phyloP scores from a whole-genome alignment of 805 yeast species.

The Pichia nanzhaoensis region DNA sequence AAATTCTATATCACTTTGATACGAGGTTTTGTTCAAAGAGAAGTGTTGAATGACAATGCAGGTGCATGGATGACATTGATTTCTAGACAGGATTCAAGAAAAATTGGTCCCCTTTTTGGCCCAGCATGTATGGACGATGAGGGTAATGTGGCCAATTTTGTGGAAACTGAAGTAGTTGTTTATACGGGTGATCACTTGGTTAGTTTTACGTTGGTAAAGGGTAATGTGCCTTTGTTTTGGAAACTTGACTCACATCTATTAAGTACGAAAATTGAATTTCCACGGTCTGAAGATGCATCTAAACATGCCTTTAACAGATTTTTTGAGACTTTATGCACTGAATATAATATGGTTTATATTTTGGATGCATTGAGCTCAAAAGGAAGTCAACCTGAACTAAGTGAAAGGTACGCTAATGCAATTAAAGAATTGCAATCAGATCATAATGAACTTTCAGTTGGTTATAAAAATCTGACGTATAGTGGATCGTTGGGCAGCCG shows the following conservation, averaged over 20 bases:
- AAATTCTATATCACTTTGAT: slow-evolving; percentile 42
- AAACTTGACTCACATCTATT: slow-evolving; percentile 41
- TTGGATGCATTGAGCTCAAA: slow-evolving; percentile 41
- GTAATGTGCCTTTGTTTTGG: slow-evolving; percentile 54
- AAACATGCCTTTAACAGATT: slow-evolving; percentile 46
- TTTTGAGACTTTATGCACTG: slow-evolving; percentile 40
- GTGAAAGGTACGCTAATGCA: slow-evolving; percentile 31
- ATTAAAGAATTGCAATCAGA: slow-evolving; percentile 13
- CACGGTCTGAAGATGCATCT: slow-evolving; percentile 48
- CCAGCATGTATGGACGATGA: slow-evolving; percentile 54
- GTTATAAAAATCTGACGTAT: slow-evolving; percentile 33
- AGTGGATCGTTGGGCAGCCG: slow-evolving; percentile 27
- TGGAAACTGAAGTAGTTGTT: slow-evolving; percentile 45
- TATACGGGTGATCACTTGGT: slow-evolving; percentile 30
- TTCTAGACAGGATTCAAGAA: slow-evolving; percentile 44
- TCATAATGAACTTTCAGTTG: slow-evolving; percentile 10
- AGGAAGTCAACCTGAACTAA: slow-evolving; percentile 40
- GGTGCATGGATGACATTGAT: slow-evolving; percentile 35
- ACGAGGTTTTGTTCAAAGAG: slow-evolving; percentile 41
- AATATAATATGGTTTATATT: slow-evolving; percentile 44
- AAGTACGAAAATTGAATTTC: slow-evolving; percentile 39
- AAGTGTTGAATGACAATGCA: slow-evolving; percentile 27
- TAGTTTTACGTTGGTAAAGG: slow-evolving; percentile 41
- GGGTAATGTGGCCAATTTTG: slow-evolving; percentile 54
- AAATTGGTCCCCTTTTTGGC: slow-evolving; percentile 45